Conservation (phyloP, 169 alveolate genomes). For the Plasmodium berghei region DNA sequence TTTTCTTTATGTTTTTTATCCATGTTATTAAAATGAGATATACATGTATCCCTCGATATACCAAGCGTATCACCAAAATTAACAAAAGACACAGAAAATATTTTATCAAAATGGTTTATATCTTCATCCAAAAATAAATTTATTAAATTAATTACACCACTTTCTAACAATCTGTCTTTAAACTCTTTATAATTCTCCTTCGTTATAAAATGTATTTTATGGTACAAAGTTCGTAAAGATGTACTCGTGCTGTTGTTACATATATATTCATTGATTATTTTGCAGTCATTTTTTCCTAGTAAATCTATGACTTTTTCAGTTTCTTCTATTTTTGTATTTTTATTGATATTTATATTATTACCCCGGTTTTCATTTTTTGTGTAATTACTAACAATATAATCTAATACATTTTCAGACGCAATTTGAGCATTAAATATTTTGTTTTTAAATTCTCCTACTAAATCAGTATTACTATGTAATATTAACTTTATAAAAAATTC, state of each 20-base stretch:
- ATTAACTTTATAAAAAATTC: slow-evolving; percentile 54
- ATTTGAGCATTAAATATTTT: slow-evolving; percentile 51
- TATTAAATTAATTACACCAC: slow-evolving; percentile 67
- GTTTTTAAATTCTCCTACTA: slow-evolving; percentile 27
- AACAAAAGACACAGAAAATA: slow-evolving; percentile 70
- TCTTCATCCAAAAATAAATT: slow-evolving; percentile 72
- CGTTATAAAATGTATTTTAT: slow-evolving; percentile 47
- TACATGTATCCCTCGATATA: slow-evolving; percentile 56
- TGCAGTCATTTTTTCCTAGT: slow-evolving; percentile 25
- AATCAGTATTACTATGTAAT: slow-evolving; percentile 40
- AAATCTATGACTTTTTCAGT: not conserved
- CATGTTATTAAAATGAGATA: slow-evolving; percentile 56
- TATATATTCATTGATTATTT: slow-evolving; percentile 58
- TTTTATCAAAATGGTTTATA: slow-evolving; percentile 62
- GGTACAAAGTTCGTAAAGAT: slow-evolving; percentile 44
- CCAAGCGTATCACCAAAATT: slow-evolving; percentile 73
- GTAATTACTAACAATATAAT: slow-evolving; percentile 44
- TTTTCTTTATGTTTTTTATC: slow-evolving; percentile 41
- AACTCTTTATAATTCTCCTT: slow-evolving; percentile 42
- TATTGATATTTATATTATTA: not conserved
- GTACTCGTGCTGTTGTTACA: slow-evolving; percentile 36
- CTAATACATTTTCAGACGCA: slow-evolving; percentile 10
- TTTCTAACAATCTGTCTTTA: slow-evolving; percentile 53
- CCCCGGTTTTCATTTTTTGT: not conserved
- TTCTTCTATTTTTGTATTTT: not conserved